phyloP scores from a whole-genome alignment of 352 stramenopile genomes.

The Globisporangium nunn region DNA sequence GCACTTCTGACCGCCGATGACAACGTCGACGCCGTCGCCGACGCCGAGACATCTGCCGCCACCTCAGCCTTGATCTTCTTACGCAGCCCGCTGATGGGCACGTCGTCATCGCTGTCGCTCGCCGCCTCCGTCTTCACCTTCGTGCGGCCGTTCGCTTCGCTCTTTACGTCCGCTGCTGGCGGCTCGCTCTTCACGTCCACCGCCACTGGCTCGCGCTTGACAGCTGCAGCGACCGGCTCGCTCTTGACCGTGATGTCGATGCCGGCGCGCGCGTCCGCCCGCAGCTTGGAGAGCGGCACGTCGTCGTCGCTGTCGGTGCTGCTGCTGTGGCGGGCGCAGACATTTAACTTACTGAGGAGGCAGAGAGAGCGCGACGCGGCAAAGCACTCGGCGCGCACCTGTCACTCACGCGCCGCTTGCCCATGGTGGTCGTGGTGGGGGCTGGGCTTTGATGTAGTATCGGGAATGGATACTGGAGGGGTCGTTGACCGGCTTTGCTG shows the following conservation, averaged over 20 bases:
- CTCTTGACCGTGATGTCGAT: conserved; percentile 15
- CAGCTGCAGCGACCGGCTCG: conserved; percentile 9
- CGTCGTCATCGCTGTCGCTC: conserved; percentile 68
- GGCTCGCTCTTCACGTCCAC: conserved; percentile 8
- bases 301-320: conserved; percentile 80
- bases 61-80: conserved; percentile 60
- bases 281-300: conserved; percentile 64
- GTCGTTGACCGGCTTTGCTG: background rate
- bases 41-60: background rate
- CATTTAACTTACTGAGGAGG: no score
- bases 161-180: conserved; percentile 10
- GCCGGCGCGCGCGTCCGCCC: conserved; percentile 18
- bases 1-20: conserved; percentile 17
- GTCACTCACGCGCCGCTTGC: conserved; percentile 28
- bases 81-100: conserved; percentile 59
- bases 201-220: conserved; percentile 10
- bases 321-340: conserved; percentile 11
- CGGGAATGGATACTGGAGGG: background rate
- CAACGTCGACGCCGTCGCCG: no score
- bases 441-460: background rate
- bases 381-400: conserved; percentile 16
- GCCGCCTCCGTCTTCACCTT: conserved; percentile 23
- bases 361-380: no score
- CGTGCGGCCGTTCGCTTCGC: conserved; percentile 9
- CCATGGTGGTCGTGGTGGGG: background rate